Base-by-base conservation (phyloP, 768 basidiomycete genomes). In the Suillus variegatus region DNA sequence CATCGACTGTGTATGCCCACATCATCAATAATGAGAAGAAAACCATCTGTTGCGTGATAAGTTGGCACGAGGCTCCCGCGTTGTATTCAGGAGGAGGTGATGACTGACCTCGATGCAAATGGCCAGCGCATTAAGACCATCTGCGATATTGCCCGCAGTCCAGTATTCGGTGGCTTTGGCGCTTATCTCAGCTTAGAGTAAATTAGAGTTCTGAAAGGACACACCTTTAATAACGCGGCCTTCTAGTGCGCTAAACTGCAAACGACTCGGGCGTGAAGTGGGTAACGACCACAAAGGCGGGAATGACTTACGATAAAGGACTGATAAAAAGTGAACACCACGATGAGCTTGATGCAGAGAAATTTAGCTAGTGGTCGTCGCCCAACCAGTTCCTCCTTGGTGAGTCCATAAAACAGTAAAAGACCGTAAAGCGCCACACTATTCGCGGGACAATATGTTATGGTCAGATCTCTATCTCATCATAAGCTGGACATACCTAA, bases 261-360 rank as follows among this genome's bases (percentile, higher is more conserved):
- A 64, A 20, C 60, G 60, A 64, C 1, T 25, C 25, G 10, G 66
- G 44, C 51, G 10, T 16, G 46, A 36, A 25, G 55, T 58, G 20
- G 41, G 52, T 22, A 41, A 40, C 20, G 20, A 28, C 28, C 2
- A 16, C 0, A 13, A 20, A 20, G 36, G 13, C 10, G 20, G 12
- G n/a, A 3, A 61, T 4, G 32, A 78, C 88, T 62, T 71, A 91
- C 89, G 60, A 93, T 76, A 70, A 94, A 91, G 1, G 85, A 82
- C 71, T 95, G 95, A 75, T 95, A 97, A 76, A 93, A 95, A 0
- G 93, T 94, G 74, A 91, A 88, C 86, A 94, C 88, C 52, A 94
- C 91, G 57, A 94, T 91, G 38, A 92, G 78, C 76, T 96, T 96
- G 80, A 97, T 95, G 3, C 87, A 80, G 66, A 96, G 73, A 75